phyloP scores from a whole-genome alignment of 2,329 filamentous ascomycete genomes.

The Ciborinia camelliae region DNA sequence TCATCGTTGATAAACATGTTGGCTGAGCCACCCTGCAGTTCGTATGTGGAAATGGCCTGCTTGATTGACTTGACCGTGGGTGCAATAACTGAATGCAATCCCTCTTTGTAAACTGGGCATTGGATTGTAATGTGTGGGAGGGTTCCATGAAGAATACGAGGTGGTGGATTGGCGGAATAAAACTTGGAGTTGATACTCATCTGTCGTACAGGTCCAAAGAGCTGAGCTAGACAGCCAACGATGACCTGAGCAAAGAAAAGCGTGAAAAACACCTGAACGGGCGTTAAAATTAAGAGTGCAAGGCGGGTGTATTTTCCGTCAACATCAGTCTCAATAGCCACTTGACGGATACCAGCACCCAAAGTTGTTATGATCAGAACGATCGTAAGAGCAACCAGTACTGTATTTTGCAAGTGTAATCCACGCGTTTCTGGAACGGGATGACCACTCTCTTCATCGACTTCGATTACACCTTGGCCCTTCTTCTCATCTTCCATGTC shows the following conservation, averaged over 20 bases:
- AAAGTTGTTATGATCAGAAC: constrained; percentile 62
- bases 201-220: constrained; percentile 71
- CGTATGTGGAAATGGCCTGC: constrained; percentile 72
- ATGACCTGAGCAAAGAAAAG: constrained; percentile 80
- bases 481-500: constrained; percentile 55
- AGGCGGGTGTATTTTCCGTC: constrained; percentile 62
- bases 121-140: constrained; percentile 79
- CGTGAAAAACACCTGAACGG: constrained; percentile 76
- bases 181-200: constrained; percentile 75
- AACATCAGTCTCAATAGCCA: constrained; percentile 65
- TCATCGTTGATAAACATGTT: constrained; percentile 78
- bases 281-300: constrained; percentile 62
- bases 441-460: constrained; percentile 71
- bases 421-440: constrained; percentile 61
- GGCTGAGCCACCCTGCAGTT: constrained; percentile 72
- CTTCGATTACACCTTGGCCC: constrained; percentile 47
- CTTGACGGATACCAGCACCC: constrained; percentile 65
- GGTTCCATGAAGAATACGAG: constrained; percentile 52
- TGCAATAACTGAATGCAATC: constrained; percentile 68
- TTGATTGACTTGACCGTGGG: constrained; percentile 77
- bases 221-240: constrained; percentile 69
- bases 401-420: constrained; percentile 66
- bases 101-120: constrained; percentile 86
- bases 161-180: constrained; percentile 70
- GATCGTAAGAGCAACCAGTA: constrained; percentile 64